These are phyloP conservation scores for Hypholoma fasciculare DNA, from an alignment of 768 basidiomycete genomes.

Conservation along the genomic window DNA sequence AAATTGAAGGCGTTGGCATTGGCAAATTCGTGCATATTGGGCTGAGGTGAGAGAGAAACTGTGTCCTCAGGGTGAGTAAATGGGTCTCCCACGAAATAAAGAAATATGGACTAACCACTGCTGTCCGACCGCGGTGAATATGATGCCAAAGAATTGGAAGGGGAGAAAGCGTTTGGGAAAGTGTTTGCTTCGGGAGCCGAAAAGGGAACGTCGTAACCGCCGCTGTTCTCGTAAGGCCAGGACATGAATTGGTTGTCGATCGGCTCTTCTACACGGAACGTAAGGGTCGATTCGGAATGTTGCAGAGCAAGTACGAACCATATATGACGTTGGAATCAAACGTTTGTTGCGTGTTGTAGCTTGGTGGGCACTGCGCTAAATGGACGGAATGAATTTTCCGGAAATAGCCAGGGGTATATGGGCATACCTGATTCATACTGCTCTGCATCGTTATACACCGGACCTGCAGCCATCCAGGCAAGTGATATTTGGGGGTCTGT, in stretches of 20 bases:
- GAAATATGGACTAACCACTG: slow-evolving; percentile 24
- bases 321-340: slow-evolving; percentile 8
- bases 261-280: slow-evolving; percentile 18
- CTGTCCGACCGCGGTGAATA: slow-evolving; percentile 33
- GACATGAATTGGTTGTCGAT: slow-evolving; percentile 20
- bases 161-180: slow-evolving; percentile 22
- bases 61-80: slow-evolving; percentile 6
- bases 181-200: slow-evolving; percentile 18
- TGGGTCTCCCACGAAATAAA: background rate
- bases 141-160: slow-evolving; percentile 29
- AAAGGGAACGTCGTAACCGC: slow-evolving; percentile 22
- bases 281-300: background rate
- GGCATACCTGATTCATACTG: slow-evolving; percentile 24
- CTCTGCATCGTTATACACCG: slow-evolving; percentile 23
- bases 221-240: slow-evolving; percentile 27
- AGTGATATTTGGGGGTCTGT: slow-evolving; percentile 20
- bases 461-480: slow-evolving; percentile 24
- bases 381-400: background rate
- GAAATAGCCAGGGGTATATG: background rate
- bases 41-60: slow-evolving; percentile 32
- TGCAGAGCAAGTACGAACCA: slow-evolving; percentile 6
- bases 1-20: slow-evolving; percentile 32
- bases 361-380: slow-evolving; percentile 24
- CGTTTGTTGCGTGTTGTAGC: slow-evolving; percentile 14
- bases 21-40: slow-evolving; percentile 28